Conservation (phyloP, 176 grass and related monocot genomes). For the Oryza nivara region DNA sequence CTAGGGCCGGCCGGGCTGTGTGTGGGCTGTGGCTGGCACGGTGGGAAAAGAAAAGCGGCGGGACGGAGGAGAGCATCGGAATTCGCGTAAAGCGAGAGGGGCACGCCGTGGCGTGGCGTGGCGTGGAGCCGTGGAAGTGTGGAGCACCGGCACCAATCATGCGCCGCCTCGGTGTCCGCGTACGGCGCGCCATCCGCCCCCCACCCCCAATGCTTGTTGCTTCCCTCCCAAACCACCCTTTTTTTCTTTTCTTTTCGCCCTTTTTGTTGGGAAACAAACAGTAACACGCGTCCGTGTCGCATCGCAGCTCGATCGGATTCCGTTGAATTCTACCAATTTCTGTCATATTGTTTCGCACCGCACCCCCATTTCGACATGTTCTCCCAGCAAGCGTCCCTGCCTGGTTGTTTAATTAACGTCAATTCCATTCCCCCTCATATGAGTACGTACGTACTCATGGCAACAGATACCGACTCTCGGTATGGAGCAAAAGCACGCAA, state of each 20-base stretch:
- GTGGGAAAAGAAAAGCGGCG: background rate
- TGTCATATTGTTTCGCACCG: too few species aligned
- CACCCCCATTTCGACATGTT: background rate
- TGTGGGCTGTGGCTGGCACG: too few species aligned
- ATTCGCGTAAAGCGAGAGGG: constrained; percentile 26
- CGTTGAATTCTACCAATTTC: too few species aligned
- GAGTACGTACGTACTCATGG: background rate
- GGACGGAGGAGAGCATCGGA: background rate
- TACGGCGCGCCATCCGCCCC: background rate
- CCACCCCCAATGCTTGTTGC: too few species aligned
- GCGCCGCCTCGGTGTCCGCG: constrained; percentile 16
- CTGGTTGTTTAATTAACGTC: background rate
- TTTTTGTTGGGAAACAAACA: background rate
- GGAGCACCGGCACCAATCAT: constrained; percentile 29
- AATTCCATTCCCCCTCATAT: background rate
- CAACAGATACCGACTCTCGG: background rate
- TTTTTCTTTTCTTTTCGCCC: background rate
- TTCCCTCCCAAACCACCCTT: background rate
- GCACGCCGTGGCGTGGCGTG: background rate
- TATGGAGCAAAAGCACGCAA: background rate
- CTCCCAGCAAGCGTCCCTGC: background rate
- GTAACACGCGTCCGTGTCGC: background rate
- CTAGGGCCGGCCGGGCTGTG: background rate
- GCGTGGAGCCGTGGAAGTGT: background rate
- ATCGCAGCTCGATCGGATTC: too few species aligned